Evolutionary conservation across 176 grass and related monocot species (phyloP), one percentile per base, ranked within the genome.

Genomic region (Ensete ventricosum): DNA sequence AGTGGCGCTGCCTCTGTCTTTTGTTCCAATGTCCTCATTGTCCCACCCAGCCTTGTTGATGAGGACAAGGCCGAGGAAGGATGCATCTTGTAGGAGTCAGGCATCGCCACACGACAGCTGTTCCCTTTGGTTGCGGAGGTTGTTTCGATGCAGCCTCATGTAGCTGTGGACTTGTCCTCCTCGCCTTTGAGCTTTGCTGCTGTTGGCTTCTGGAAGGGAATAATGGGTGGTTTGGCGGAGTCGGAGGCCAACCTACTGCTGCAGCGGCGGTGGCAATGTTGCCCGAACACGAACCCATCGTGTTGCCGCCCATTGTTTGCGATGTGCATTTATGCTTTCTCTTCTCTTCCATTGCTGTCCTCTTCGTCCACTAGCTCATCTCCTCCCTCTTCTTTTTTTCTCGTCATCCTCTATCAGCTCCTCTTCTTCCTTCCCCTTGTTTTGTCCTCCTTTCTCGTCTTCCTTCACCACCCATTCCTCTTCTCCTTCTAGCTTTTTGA

Each of bases 81-180:
- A 27, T 69, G 69, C 2, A 11, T 52, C 21, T 75, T 69, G 11
- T 23, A 1, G 49, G 53, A 82, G 50, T 74, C 70, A 11, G 77
- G 72, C 66, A 64, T 78, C 50, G 79, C 80, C 24, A 96, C 92
- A 59, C 67, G 92, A 69, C 86, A 96, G 80, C 83, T 91, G 2
- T 81, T 96, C 73, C 91, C 91, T 17, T 1, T 72, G 1, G 43
- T 69, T 9, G 16, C 54, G 9, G 26, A 76, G 2, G 48, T 34
- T 19, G 26, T 62, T 24, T 54, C 49, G 53, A 1, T 60, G 50
- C 29, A 34, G 50, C 62, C 71, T 73, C 34, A 75, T 14, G 83
- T 58, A 14, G 54, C 21, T 11, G 23, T 29, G 27, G 8, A 10
- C 12, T 69, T 24, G 12, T 16, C 66, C 14, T 73, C 76, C 62